Conservation (phyloP, 192 early-diverging fungal species). For the Mortierella alpina region DNA sequence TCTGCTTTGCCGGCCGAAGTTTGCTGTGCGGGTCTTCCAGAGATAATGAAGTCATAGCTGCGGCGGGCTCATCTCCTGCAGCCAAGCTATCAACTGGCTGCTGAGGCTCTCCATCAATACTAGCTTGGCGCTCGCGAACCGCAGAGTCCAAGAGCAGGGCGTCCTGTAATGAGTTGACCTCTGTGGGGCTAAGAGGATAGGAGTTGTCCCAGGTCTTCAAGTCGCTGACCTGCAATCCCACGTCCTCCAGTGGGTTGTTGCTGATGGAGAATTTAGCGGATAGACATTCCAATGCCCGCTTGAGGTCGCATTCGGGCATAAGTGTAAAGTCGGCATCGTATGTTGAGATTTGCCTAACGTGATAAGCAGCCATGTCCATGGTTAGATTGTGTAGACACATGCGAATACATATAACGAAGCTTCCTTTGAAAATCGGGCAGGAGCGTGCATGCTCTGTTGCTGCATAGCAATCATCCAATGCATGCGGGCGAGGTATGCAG, state of each 20-base stretch:
- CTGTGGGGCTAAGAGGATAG: conserved; percentile 27
- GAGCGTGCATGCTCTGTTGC: too few species aligned
- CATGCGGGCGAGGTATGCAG: too few species aligned
- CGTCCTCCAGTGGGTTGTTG: conserved; percentile 49
- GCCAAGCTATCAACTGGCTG: background rate
- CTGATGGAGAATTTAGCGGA: conserved; percentile 27
- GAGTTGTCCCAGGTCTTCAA: conserved; percentile 35
- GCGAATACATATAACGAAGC: too few species aligned
- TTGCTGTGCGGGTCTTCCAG: conserved; percentile 6
- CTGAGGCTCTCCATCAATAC: conserved; percentile 7
- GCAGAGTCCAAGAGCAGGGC: conserved; percentile 23
- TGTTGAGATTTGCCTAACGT: conserved; percentile 47
- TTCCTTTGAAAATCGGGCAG: too few species aligned
- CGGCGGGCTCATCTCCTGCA: background rate
- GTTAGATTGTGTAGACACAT: too few species aligned
- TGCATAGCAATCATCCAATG: too few species aligned
- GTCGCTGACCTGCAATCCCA: conserved; percentile 21
- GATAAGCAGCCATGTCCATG: background rate
- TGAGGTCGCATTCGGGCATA: conserved; percentile 46
- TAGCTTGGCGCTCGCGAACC: conserved; percentile 15
- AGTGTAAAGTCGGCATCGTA: conserved; percentile 53
- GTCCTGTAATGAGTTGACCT: conserved; percentile 32
- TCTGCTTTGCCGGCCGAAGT: background rate
- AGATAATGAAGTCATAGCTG: conserved; percentile 12
- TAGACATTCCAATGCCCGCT: conserved; percentile 30